Evolutionary conservation across 1,284 basidiomycete species (phyloP).

Genomic region (Leccinum pachyderme): DNA sequence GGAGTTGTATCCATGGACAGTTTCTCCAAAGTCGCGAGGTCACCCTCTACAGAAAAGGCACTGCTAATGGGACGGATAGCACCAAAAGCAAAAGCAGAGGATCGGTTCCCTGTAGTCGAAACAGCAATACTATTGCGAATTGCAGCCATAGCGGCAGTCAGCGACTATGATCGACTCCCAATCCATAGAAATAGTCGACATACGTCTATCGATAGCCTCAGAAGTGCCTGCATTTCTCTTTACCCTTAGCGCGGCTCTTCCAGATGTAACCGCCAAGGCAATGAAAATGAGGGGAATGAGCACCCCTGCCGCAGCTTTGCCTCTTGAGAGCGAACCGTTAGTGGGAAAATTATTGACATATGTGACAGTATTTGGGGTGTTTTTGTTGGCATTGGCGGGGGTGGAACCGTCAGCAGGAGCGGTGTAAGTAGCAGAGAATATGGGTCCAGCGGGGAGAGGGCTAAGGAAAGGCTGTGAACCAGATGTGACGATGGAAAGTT

Average conservation of each 20-base stretch:
- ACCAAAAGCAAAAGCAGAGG: conserved; percentile 56
- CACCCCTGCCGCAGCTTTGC: conserved; percentile 76
- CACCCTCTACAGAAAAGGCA: conserved; percentile 44
- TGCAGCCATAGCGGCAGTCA: conserved; percentile 69
- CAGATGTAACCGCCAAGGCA: conserved; percentile 47
- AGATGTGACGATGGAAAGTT: conserved; percentile 63
- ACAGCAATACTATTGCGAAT: conserved; percentile 69
- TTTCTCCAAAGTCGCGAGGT: conserved; percentile 28
- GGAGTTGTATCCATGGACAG: conserved; percentile 43
- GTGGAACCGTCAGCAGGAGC: conserved; percentile 44
- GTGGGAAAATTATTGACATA: conserved; percentile 37
- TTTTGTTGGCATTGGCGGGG: conserved; percentile 41
- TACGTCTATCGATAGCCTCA: conserved; percentile 76
- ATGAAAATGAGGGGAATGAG: conserved; percentile 68
- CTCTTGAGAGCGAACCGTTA: conserved; percentile 47
- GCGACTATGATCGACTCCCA: conserved; percentile 75
- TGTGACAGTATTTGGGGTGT: conserved; percentile 37
- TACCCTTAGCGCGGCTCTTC: conserved; percentile 55
- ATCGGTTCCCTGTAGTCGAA: conserved; percentile 39
- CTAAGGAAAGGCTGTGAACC: conserved; percentile 57
- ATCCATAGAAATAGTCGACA: conserved; percentile 75
- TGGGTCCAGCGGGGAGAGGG: conserved; percentile 63
- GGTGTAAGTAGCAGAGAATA: conserved; percentile 67
- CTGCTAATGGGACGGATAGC: conserved; percentile 50
- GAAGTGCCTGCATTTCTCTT: conserved; percentile 66